These are phyloP conservation scores for Scedosporium boydii DNA, from an alignment of 2,329 filamentous ascomycete species.

Conservation along the genomic window DNA sequence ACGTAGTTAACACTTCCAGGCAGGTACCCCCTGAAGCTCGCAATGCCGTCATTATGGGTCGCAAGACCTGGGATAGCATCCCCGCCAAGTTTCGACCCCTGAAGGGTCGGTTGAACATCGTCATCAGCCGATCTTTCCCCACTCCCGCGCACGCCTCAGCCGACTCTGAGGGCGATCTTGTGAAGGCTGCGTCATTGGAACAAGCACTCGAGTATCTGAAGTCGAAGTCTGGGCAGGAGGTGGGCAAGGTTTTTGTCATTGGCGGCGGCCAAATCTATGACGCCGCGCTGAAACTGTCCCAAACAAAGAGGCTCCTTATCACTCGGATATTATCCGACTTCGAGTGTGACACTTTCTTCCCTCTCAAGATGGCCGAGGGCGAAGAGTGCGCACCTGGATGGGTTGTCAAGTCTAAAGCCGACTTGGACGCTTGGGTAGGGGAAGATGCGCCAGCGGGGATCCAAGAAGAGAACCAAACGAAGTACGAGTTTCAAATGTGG, in stretches of 20 bases:
- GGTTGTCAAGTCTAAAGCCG: conserved; percentile 39
- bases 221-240: conserved; percentile 20
- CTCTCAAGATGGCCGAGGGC: conserved; percentile 39
- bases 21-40: conserved; percentile 23
- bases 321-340: conserved; percentile 61
- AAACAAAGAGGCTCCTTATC: conserved; percentile 55
- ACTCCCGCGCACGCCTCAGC: conserved; percentile 10
- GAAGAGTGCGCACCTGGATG: conserved; percentile 32
- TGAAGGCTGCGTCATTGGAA: conserved; percentile 51
- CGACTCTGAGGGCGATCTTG: conserved; percentile 26
- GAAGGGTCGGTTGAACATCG: conserved; percentile 69
- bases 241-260: conserved; percentile 70
- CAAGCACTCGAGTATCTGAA: conserved; percentile 42
- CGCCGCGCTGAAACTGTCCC: conserved; percentile 50
- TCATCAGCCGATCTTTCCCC: conserved; percentile 52
- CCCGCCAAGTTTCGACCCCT: conserved; percentile 71
- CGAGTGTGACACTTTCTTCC: conserved; percentile 69
- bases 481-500: conserved; percentile 69
- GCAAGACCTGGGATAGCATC: conserved; percentile 93
- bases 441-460: conserved; percentile 48
- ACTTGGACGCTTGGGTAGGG: conserved; percentile 55
- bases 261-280: conserved; percentile 82
- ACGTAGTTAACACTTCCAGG: not conserved
- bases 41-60: conserved; percentile 91
- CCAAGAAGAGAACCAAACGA: conserved; percentile 53